A percentile compares a stretch with the other conserved stretches of the same genome.
Evolutionary conservation across 257 asterid genomes (phyloP).

Genomic region (Paraleonurus japonicus): DNA sequence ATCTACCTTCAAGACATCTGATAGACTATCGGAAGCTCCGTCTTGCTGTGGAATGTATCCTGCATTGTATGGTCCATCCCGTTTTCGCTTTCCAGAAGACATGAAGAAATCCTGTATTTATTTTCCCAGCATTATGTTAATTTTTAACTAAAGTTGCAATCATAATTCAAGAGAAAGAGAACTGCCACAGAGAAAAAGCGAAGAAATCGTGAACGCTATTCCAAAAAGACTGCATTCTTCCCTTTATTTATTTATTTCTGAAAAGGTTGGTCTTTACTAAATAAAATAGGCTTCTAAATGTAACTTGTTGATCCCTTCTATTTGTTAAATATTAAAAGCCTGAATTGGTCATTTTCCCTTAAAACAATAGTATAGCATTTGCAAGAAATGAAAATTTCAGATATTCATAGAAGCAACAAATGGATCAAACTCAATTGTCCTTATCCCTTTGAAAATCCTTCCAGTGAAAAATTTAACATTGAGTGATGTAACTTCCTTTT

Average conservation of each 20-base stretch:
- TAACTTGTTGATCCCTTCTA: background rate
- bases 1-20: slow-evolving; percentile 56
- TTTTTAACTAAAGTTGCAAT: slow-evolving; percentile 12
- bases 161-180: background rate
- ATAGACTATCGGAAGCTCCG: slow-evolving; percentile 68
- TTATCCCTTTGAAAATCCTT: too few species aligned
- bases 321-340: background rate
- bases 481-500: too few species aligned
- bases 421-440: too few species aligned
- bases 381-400: too few species aligned
- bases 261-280: background rate
- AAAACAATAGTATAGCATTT: too few species aligned
- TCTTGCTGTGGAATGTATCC: slow-evolving; percentile 96
- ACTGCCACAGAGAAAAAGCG: background rate
- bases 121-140: slow-evolving; percentile 16
- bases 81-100: slow-evolving; percentile 77
- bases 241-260: background rate
- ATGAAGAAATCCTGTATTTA: slow-evolving; percentile 74
- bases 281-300: background rate
- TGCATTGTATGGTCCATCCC: slow-evolving; percentile 58
- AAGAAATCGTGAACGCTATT: background rate
- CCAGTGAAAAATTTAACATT: too few species aligned
- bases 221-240: background rate
- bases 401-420: too few species aligned
- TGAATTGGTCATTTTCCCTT: background rate